phyloP scores from a whole-genome alignment of 2,329 filamentous ascomycete genomes.

The Cladosporium velox region DNA sequence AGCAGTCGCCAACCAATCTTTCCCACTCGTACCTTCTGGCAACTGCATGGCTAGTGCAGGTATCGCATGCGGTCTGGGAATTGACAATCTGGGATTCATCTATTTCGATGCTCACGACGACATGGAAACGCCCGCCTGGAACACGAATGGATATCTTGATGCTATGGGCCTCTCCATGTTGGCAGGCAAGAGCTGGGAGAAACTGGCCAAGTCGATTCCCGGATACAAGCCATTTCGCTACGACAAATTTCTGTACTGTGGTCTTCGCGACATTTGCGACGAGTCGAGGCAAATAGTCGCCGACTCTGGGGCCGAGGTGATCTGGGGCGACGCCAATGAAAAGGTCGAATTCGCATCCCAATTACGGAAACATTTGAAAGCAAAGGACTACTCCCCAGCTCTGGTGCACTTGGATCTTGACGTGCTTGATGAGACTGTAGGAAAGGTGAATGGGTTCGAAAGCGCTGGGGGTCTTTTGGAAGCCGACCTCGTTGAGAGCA shows the following conservation, averaged over 20 bases:
- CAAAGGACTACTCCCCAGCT: background rate
- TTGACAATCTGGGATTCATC: background rate
- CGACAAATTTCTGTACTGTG: background rate
- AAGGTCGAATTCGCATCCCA: background rate
- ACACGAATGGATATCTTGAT: slow-evolving; percentile 15
- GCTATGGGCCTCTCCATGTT: slow-evolving; percentile 11
- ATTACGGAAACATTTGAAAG: background rate
- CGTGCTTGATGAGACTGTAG: slow-evolving; percentile 4
- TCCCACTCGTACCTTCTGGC: background rate
- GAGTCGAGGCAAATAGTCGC: background rate
- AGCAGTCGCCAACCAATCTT: too few relatives aligned
- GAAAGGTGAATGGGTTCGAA: background rate
- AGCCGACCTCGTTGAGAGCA: background rate
- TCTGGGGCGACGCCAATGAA: background rate
- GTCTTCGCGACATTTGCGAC: background rate
- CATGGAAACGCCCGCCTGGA: slow-evolving; percentile 9
- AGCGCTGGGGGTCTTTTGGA: background rate
- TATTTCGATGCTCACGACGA: slow-evolving; percentile 18
- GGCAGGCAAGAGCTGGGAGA: slow-evolving; percentile 4
- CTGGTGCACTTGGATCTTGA: slow-evolving; percentile 14
- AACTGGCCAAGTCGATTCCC: background rate
- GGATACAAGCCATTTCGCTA: background rate
- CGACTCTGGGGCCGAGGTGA: background rate
- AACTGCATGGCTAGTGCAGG: slow-evolving; percentile 9
- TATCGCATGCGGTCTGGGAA: slow-evolving; percentile 1